Conservation (phyloP, 2,329 filamentous ascomycete species). For the Lasiodiplodia citricola region DNA sequence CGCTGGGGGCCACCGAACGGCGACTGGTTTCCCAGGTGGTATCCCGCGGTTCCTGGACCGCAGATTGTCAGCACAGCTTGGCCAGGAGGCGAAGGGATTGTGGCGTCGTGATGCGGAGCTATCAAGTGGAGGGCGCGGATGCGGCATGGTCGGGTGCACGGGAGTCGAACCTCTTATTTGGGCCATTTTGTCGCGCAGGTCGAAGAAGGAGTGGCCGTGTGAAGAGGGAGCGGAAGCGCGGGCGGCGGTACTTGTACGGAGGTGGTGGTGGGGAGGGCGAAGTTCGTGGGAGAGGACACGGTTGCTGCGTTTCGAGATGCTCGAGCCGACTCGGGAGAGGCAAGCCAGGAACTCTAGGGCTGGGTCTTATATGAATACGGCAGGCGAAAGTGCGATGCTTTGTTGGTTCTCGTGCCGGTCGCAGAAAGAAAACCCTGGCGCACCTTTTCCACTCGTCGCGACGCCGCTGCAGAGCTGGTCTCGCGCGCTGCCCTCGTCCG, state of each 20-base stretch:
- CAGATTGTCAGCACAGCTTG: background rate
- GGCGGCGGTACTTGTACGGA: conserved; percentile 17
- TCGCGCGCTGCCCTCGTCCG: background rate
- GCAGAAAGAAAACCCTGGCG: background rate
- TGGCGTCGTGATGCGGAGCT: background rate
- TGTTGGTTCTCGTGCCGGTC: conserved; percentile 1
- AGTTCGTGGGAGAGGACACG: conserved; percentile 8
- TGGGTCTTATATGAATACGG: conserved; percentile 12
- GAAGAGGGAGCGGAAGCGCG: conserved; percentile 3
- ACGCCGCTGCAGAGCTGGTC: background rate
- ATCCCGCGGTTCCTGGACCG: conserved; percentile 67
- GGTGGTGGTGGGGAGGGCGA: conserved; percentile 5
- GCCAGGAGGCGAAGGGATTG: conserved; percentile 30
- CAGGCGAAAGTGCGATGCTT: conserved; percentile 12
- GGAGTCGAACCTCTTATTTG: conserved; percentile 18
- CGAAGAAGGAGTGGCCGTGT: conserved; percentile 27
- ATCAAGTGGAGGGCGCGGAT: conserved; percentile 16
- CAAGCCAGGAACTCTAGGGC: conserved; percentile 17
- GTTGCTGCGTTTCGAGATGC: conserved; percentile 17
- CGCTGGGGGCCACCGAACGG: conserved; percentile 69
- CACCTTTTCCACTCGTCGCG: background rate
- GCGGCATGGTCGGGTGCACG: conserved; percentile 3
- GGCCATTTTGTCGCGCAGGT: conserved; percentile 23
- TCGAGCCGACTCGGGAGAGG: conserved; percentile 18
- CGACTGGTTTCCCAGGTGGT: conserved; percentile 78